Evolutionary conservation across 169 alveolate genomes (phyloP).

Genomic region (Plasmodium adleri): DNA sequence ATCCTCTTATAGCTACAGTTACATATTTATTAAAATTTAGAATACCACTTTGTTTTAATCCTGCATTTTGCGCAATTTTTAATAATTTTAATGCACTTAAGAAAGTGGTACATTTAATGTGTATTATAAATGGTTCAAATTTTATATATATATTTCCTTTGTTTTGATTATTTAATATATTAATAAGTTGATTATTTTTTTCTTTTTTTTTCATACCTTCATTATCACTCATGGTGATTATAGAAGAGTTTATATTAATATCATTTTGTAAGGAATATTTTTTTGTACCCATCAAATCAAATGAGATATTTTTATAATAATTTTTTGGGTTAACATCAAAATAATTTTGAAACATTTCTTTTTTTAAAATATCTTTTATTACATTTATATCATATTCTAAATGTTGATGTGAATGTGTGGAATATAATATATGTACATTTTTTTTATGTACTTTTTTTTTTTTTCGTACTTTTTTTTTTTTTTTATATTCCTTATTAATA

Average conservation of each 20-base stretch:
- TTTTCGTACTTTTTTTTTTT: neutral
- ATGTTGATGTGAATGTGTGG: slow-evolving; percentile 56
- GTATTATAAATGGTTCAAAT: slow-evolving; percentile 85
- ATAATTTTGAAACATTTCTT: neutral
- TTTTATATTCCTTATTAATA: too few relatives aligned
- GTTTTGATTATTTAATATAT: neutral
- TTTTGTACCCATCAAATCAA: too few relatives aligned
- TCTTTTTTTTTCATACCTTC: neutral
- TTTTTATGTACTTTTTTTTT: slow-evolving; percentile 45
- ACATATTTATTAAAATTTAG: slow-evolving; percentile 70
- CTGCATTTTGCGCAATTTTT: slow-evolving; percentile 77
- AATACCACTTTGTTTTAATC: slow-evolving; percentile 85
- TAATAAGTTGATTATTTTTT: slow-evolving; percentile 5
- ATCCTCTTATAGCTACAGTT: slow-evolving; percentile 82
- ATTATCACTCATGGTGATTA: neutral
- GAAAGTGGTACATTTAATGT: slow-evolving; percentile 79
- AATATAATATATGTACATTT: slow-evolving; percentile 45
- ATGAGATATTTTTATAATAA: neutral
- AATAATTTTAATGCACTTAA: slow-evolving; percentile 78
- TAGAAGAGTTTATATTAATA: neutral
- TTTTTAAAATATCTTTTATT: slow-evolving; percentile 10
- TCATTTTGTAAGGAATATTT: neutral
- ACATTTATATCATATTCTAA: slow-evolving; percentile 12
- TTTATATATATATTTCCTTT: slow-evolving; percentile 67
- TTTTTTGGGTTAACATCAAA: neutral